Base-by-base conservation (phyloP, 2,329 filamentous ascomycete genomes). In the Colletotrichum lindemuthianum region DNA sequence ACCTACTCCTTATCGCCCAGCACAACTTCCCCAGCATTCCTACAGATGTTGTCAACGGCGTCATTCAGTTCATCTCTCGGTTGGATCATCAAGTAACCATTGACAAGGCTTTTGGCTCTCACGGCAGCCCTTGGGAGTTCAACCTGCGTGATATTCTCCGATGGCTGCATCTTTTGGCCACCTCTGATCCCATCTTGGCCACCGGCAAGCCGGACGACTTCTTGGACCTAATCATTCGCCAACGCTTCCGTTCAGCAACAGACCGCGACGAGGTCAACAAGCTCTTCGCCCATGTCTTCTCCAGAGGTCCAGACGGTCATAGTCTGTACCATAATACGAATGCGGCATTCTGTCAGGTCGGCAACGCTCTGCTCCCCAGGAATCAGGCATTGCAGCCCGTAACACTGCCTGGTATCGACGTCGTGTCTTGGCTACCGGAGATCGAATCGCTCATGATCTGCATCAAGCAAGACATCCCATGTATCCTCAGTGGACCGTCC, bases 61-160 rank as follows among this genome's bases (percentile, higher is more conserved):
- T 97, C 55, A 93, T 97, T 37, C 80, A 82, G 32, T 96, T 97
- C 72, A 89, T 97, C n/a, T 90, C 90, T 2, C 81, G 83, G n/a
- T 81, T 98, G 9, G 93, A 97, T 67, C 82, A 87, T 36, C 86
- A 91, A 40, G 87, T 96, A 33, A 82, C 88, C 5, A 81, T 84
- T 34, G 79, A 84, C 55, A 84, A 82, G 66, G 76, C 80, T 0
- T 90, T 90, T 69, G 88, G 87, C 2, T 79, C 82, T 1, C 85
- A 88, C 69, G 88, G 88, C 12, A 92, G 90, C 7, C 96, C 96
- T 1, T 99, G 93, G 96, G 96, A 97, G 73, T 96, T 97, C 75
- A 99, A 97, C 72, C 80, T 99, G 68, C 90, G 93, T 75, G 95
- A 98, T 75, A 92, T 93, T 3, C 86, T 96, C 59, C 87, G 95